Evolutionary conservation across 176 grass and related monocot genomes (phyloP).

Genomic region (Lolium perenne): DNA sequence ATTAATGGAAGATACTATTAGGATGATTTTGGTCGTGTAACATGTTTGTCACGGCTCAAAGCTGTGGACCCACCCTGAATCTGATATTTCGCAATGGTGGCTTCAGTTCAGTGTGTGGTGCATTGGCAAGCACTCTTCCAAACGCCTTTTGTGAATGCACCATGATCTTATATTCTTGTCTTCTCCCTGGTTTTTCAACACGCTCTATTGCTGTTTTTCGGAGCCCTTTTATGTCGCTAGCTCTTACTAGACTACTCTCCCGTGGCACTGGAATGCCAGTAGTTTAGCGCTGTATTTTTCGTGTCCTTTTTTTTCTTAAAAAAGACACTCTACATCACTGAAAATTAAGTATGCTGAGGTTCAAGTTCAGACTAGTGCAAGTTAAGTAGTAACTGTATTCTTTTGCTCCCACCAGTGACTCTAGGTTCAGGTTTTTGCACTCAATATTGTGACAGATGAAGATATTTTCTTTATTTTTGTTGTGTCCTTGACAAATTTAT

Average conservation of each 20-base stretch:
- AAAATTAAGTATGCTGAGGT: constrained; percentile 10
- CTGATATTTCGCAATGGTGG: constrained; percentile 11
- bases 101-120: background rate
- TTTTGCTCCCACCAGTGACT: no score
- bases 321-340: background rate
- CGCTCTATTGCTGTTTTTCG: background rate
- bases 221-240: background rate
- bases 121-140: constrained; percentile 18
- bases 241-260: background rate
- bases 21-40: background rate
- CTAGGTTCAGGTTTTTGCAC: background rate
- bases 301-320: background rate
- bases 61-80: background rate
- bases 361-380: background rate
- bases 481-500: no score
- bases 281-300: background rate
- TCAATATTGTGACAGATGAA: background rate
- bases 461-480: background rate
- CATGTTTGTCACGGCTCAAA: constrained; percentile 3
- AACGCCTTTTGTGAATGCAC: background rate
- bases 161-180: constrained; percentile 23
- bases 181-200: background rate
- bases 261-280: background rate
- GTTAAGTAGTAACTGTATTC: background rate
- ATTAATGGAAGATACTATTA: background rate